phyloP scores from a whole-genome alignment of 805 yeast genomes.

The Priceomyces carsonii region DNA sequence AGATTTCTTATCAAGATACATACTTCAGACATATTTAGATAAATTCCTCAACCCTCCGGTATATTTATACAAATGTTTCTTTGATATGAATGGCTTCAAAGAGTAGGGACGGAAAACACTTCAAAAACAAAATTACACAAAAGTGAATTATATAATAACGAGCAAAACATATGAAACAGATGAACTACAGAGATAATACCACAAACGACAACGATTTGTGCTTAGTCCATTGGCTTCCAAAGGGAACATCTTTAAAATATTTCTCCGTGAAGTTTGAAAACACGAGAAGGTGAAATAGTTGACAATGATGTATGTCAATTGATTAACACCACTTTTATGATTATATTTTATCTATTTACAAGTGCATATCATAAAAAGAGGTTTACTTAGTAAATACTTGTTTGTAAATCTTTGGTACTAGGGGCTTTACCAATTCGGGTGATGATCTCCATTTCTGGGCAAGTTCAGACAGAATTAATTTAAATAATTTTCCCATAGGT shows the following conservation, averaged over 20 bases:
- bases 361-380: too few species aligned
- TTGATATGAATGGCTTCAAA: neutral
- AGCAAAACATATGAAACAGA: too few species aligned
- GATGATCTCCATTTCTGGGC: constrained; percentile 20
- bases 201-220: too few species aligned
- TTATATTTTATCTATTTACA: constrained; percentile 5
- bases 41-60: constrained; percentile 1
- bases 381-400: constrained; percentile 11
- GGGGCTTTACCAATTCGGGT: constrained; percentile 17
- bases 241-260: too few species aligned
- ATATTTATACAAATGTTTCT: constrained; percentile 1
- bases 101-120: constrained; percentile 5
- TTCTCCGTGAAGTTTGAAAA: too few species aligned
- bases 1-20: too few species aligned
- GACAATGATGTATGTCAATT: too few species aligned
- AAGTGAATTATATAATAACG: constrained; percentile 2
- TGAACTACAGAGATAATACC: too few species aligned
- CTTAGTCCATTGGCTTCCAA: too few species aligned
- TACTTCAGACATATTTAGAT: constrained; percentile 8
- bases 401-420: constrained; percentile 18
- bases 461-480: constrained; percentile 13
- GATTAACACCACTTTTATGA: too few species aligned
- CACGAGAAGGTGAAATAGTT: too few species aligned
- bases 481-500: constrained; percentile 9
- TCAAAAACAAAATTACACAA: constrained; percentile 4